Evolutionary conservation across 192 early-diverging fungal species (phyloP).

Genomic region (Linnemannia exigua): DNA sequence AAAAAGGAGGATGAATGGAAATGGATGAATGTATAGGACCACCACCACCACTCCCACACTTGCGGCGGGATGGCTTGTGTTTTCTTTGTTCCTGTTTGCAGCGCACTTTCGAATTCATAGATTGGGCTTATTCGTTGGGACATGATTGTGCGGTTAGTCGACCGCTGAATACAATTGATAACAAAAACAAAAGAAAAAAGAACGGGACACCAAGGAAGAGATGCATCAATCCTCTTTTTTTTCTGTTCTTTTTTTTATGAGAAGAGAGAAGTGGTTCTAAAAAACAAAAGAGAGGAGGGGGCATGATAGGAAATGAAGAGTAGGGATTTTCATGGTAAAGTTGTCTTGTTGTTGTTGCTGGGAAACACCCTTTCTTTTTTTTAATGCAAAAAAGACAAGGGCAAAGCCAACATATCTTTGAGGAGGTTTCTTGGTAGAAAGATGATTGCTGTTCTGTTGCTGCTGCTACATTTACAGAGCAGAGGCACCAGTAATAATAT

Average conservation of each 20-base stretch:
- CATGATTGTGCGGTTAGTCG: too few species aligned
- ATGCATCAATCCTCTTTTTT: neutral
- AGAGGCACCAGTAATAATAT: constrained; percentile 98
- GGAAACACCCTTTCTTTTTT: neutral
- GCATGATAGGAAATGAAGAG: neutral
- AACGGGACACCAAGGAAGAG: neutral
- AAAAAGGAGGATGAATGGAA: too few species aligned
- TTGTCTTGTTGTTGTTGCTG: neutral
- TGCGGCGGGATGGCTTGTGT: too few species aligned
- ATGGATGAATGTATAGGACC: too few species aligned
- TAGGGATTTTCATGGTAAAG: constrained; percentile 2
- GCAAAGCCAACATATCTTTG: neutral
- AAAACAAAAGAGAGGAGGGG: neutral
- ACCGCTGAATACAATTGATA: neutral
- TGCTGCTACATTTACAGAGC: constrained; percentile 74
- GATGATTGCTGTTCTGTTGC: neutral
- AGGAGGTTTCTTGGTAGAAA: neutral
- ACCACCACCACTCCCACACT: too few species aligned
- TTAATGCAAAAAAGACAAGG: neutral
- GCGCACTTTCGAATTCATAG: neutral
- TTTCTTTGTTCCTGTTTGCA: too few species aligned
- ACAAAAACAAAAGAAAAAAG: neutral
- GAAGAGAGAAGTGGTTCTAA: neutral
- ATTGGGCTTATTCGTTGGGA: neutral
- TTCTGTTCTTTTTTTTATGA: neutral